phyloP scores from a whole-genome alignment of 352 stramenopile genomes.

The Globisporangium sylvaticum region DNA sequence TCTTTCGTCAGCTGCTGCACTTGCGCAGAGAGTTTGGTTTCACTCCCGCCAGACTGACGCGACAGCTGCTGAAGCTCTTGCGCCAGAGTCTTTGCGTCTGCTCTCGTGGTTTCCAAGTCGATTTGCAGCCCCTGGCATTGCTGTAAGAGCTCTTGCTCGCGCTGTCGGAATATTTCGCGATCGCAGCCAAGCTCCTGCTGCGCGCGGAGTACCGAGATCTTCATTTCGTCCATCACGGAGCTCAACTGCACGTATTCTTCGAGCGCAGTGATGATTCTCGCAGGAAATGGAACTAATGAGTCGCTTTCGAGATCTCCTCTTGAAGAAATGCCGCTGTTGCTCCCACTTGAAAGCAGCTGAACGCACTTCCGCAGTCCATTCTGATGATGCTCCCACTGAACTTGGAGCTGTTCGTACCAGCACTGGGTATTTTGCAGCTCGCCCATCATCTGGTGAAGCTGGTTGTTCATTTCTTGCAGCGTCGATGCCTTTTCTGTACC shows the following conservation, averaged over 20 bases:
- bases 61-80: conserved; percentile 53
- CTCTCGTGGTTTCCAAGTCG: conserved; percentile 35
- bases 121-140: conserved; percentile 24
- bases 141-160: conserved; percentile 40
- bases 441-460: conserved; percentile 35
- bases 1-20: conserved; percentile 50
- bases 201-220: conserved; percentile 39
- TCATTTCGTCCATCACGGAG: conserved; percentile 35
- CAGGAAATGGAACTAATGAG: conserved; percentile 18
- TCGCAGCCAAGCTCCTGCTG: conserved; percentile 47
- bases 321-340: too few species aligned
- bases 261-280: conserved; percentile 15
- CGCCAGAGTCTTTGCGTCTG: conserved; percentile 43
- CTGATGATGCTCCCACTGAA: conserved; percentile 26
- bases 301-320: background rate
- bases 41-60: conserved; percentile 28
- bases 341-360: conserved; percentile 32
- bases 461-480: conserved; percentile 53
- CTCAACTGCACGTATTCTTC: conserved; percentile 22
- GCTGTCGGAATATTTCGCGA: conserved; percentile 28
- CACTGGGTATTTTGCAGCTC: conserved; percentile 30
- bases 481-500: conserved; percentile 44
- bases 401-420: conserved; percentile 32
- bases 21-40: conserved; percentile 35
- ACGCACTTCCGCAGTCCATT: conserved; percentile 23